These are phyloP conservation scores for Solanum sparsipilum DNA, from an alignment of 257 asterid species.

Conservation along the genomic window DNA sequence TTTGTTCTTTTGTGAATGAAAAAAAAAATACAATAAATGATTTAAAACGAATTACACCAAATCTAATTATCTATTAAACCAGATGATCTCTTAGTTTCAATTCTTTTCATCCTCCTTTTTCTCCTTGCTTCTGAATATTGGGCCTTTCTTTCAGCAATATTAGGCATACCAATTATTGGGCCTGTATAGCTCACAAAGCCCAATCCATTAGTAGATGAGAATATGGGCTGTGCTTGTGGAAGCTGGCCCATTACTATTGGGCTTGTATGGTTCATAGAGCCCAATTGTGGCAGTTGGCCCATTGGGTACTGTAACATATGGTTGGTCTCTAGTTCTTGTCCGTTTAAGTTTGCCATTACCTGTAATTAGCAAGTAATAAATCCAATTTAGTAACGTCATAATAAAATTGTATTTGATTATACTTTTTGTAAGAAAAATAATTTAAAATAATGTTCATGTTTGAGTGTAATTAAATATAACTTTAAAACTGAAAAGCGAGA, in stretches of 20 bases:
- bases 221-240: conserved; percentile 4
- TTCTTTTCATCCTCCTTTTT: conserved; percentile 33
- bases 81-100: not conserved
- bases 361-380: not conserved
- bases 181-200: conserved; percentile 9
- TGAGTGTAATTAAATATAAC: not conserved
- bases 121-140: conserved; percentile 46
- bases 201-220: conserved; percentile 11
- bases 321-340: not conserved
- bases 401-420: not conserved
- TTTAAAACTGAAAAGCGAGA: not conserved
- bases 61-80: not conserved
- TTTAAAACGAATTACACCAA: not conserved
- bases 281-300: conserved; percentile 7
- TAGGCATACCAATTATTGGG: conserved; percentile 23
- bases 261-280: conserved; percentile 9
- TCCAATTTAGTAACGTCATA: not conserved
- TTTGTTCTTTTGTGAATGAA: not conserved
- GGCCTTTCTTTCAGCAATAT: conserved; percentile 24
- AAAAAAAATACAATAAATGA: too few relatives aligned
- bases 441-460: not conserved
- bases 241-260: conserved; percentile 6
- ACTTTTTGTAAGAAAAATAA: not conserved
- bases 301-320: not conserved
- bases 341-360: not conserved